Conservation (phyloP, 2,329 filamentous ascomycete genomes). For the Ophiocordyceps robertsii region DNA sequence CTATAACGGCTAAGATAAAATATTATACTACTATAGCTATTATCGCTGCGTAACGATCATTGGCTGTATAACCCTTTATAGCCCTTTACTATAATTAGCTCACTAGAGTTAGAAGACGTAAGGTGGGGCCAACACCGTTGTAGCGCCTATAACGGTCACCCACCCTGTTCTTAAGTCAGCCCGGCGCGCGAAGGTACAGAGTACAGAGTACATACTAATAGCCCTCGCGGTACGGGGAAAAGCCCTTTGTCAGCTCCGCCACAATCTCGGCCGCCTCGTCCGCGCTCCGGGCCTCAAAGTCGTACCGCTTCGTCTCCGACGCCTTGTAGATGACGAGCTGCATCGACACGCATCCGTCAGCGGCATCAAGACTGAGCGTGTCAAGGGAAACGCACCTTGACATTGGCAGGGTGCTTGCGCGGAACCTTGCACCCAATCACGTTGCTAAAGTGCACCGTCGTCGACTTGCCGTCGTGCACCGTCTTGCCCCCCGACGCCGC, state of each 20-base stretch:
- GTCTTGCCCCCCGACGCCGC: conserved; percentile 55
- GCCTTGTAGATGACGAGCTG: conserved; percentile 61
- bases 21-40: no score
- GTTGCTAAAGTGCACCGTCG: conserved; percentile 70
- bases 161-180: no score
- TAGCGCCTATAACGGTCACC: no score
- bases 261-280: conserved; percentile 71
- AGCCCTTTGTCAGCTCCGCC: conserved; percentile 62
- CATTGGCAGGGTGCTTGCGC: conserved; percentile 66
- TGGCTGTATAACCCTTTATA: no score
- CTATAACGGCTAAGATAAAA: no score
- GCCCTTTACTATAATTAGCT: no score
- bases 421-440: conserved; percentile 74
- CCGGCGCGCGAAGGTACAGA: no score
- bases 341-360: conserved; percentile 2
- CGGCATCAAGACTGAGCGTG: not conserved
- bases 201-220: no score
- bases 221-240: conserved; percentile 48
- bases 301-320: conserved; percentile 67
- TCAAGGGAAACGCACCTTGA: conserved; percentile 46
- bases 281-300: conserved; percentile 64
- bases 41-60: no score
- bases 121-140: no score
- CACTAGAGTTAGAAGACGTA: no score
- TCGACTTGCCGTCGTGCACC: conserved; percentile 55